Percentiles rank a stretch among this genome's conserved stretches.
These are phyloP conservation scores for Ogataea allantospora DNA, from an alignment of 805 yeast species.

Conservation along the genomic window DNA sequence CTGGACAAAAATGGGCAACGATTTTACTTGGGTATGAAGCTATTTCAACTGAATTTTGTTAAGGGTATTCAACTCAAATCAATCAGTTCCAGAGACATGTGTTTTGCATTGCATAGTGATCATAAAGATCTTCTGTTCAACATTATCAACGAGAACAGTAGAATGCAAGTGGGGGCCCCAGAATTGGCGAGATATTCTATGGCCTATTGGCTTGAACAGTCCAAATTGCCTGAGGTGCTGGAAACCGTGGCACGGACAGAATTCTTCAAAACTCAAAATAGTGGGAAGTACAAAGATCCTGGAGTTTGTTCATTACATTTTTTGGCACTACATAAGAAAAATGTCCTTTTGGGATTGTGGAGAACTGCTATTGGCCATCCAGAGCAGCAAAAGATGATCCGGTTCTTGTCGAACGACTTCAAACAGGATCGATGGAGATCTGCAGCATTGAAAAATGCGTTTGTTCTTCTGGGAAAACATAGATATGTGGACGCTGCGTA, in stretches of 20 bases:
- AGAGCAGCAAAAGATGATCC: conserved; percentile 80
- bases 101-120: conserved; percentile 85
- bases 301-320: conserved; percentile 70
- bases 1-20: conserved; percentile 68
- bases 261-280: conserved; percentile 42
- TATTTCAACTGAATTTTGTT: conserved; percentile 49
- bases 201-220: conserved; percentile 63
- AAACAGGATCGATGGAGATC: conserved; percentile 72
- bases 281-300: conserved; percentile 63
- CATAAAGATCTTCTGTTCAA: conserved; percentile 66
- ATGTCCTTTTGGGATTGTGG: conserved; percentile 80
- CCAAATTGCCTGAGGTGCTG: conserved; percentile 47
- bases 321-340: conserved; percentile 74
- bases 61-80: conserved; percentile 31
- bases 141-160: conserved; percentile 43
- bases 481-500: conserved; percentile 84
- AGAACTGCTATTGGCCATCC: conserved; percentile 68
- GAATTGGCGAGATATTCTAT: conserved; percentile 59
- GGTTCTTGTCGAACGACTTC: conserved; percentile 76
- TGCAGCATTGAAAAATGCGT: conserved; percentile 92
- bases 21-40: conserved; percentile 66
- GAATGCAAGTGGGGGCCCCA: conserved; percentile 55
- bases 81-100: conserved; percentile 74
- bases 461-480: conserved; percentile 84
- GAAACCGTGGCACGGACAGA: conserved; percentile 74